A percentile compares a stretch with the other conserved stretches of the same genome.
These are phyloP conservation scores for Erythrophleum ivorense DNA, from an alignment of 331 rosid genomes.

Conservation along the genomic window DNA sequence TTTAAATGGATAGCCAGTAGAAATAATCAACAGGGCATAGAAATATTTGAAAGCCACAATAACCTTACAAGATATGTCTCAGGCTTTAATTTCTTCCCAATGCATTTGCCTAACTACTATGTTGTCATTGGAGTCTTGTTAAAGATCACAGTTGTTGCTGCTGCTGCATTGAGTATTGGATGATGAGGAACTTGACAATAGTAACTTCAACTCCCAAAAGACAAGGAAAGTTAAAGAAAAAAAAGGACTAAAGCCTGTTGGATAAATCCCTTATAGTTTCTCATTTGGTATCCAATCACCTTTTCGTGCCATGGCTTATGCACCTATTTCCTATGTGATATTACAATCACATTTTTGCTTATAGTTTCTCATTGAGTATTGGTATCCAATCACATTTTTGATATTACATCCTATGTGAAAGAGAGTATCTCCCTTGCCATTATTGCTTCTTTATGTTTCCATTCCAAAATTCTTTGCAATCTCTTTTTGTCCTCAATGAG, in stretches of 20 bases:
- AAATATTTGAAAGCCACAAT: constrained; percentile 7
- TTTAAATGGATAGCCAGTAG: constrained; percentile 16
- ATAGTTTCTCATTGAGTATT: no score
- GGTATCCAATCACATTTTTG: no score
- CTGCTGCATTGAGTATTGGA: constrained; percentile 1
- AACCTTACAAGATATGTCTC: constrained; percentile 24
- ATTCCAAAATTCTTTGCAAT: constrained; percentile 3
- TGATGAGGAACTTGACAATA: background rate
- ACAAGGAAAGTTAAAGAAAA: background rate
- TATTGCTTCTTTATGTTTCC: constrained; percentile 12
- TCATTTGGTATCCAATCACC: background rate
- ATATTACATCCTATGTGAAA: background rate
- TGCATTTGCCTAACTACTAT: constrained; percentile 1
- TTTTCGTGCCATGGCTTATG: constrained; percentile 8
- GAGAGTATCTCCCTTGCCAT: constrained; percentile 8
- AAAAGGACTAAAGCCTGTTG: constrained; percentile 1
- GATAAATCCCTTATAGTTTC: constrained; percentile 6
- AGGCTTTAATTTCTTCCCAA: background rate
- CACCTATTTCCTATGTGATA: background rate
- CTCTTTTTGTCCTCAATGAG: constrained; percentile 12
- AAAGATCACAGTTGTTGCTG: constrained; percentile 11
- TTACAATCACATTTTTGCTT: no score
- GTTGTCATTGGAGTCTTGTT: background rate
- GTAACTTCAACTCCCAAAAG: background rate
- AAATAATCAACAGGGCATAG: constrained; percentile 2